phyloP scores from a whole-genome alignment of 2,329 filamentous ascomycete genomes.

The Malbranchea zuffiana region DNA sequence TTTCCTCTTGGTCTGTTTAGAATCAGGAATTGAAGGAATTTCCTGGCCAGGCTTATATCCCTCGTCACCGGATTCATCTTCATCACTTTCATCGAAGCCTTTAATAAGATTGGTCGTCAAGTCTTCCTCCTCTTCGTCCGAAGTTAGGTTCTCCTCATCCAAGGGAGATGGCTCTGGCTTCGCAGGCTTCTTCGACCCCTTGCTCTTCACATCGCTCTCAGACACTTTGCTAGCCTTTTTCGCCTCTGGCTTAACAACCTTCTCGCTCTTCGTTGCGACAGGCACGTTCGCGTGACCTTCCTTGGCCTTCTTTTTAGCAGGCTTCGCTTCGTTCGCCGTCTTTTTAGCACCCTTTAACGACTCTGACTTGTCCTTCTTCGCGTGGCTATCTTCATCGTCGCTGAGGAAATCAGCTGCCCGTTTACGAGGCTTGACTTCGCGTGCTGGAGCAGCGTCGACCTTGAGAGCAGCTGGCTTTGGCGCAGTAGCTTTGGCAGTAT shows the following conservation, averaged over 20 bases:
- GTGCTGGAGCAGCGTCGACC: slow-evolving; percentile 25
- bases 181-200: slow-evolving; percentile 13
- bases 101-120: slow-evolving; percentile 44
- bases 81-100: slow-evolving; percentile 47
- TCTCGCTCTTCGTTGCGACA: slow-evolving; percentile 28
- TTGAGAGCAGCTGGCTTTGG: slow-evolving; percentile 19
- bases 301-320: slow-evolving; percentile 35
- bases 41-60: slow-evolving; percentile 36
- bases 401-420: slow-evolving; percentile 40
- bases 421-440: slow-evolving; percentile 36
- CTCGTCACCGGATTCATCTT: slow-evolving; percentile 36
- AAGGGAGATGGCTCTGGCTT: slow-evolving; percentile 3
- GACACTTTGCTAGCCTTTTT: slow-evolving; percentile 14
- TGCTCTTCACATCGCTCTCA: slow-evolving; percentile 22
- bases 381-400: slow-evolving; percentile 28
- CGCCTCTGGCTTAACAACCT: slow-evolving; percentile 22
- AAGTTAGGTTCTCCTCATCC: slow-evolving; percentile 22
- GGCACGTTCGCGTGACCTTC: slow-evolving; percentile 24
- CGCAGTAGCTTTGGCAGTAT: slow-evolving; percentile 17
- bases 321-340: slow-evolving; percentile 11
- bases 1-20: slow-evolving; percentile 40
- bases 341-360: slow-evolving; percentile 40
- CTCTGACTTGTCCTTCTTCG: slow-evolving; percentile 32
- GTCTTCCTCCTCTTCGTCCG: slow-evolving; percentile 36
- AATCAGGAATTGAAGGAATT: slow-evolving; percentile 35